Conservation (phyloP, 2,329 filamentous ascomycete species). For the Didymella pomorum region DNA sequence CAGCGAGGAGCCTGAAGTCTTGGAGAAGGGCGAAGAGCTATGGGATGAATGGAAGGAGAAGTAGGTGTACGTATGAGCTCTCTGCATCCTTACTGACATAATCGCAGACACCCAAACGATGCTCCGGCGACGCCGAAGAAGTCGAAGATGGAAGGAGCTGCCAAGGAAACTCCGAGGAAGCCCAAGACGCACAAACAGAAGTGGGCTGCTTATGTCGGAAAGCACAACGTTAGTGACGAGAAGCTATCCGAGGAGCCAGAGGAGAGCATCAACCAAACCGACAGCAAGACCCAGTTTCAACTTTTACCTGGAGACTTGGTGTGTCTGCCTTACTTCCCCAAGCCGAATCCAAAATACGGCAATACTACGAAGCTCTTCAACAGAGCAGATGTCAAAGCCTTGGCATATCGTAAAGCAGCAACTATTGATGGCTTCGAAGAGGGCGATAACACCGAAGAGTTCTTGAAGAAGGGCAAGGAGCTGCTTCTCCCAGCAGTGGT, state of each 20-base stretch:
- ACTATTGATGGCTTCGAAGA: background rate
- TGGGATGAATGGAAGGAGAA: background rate
- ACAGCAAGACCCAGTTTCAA: constrained; percentile 19
- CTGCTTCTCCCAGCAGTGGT: background rate
- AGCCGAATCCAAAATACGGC: constrained; percentile 22
- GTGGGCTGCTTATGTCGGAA: constrained; percentile 20
- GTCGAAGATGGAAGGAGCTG: background rate
- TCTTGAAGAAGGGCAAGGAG: constrained; percentile 1
- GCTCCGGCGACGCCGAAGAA: background rate
- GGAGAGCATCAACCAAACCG: constrained; percentile 23
- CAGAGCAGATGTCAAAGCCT: constrained; percentile 9
- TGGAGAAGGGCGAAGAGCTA: constrained; percentile 5
- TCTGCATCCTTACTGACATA: background rate
- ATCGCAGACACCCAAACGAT: background rate
- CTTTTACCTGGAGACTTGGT: constrained; percentile 21
- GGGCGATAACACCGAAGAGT: background rate
- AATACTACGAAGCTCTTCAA: constrained; percentile 27
- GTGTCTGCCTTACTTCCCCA: constrained; percentile 21
- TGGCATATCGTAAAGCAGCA: constrained; percentile 4
- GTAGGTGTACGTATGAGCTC: background rate
- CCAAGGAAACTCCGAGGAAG: background rate
- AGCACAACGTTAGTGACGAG: constrained; percentile 8
- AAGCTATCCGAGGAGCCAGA: constrained; percentile 23
- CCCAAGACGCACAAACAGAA: constrained; percentile 23
- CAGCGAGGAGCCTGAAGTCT: background rate